Base-by-base conservation (phyloP, 371 early-diverging fungal genomes). In the Batrachochytrium dendrobatidis region DNA sequence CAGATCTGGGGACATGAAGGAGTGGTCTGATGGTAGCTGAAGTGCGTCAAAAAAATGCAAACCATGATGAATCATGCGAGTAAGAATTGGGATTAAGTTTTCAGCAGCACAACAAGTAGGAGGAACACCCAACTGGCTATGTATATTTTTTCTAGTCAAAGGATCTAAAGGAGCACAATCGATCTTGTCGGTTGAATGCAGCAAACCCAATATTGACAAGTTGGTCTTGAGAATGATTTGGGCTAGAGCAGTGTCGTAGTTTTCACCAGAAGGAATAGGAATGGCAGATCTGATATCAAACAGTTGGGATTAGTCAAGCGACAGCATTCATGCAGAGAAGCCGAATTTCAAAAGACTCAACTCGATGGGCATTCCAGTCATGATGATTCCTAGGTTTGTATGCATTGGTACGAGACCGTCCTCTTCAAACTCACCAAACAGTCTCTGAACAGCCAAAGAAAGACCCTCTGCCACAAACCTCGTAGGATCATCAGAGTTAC, bases 221-320 rank as follows among this genome's bases (percentile, higher is more conserved):
- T 63, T 64, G 52, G 66, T 53, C 24, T 63, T 60, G 18, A 70
- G 45, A 28, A 35, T 30, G 12, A 70, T 55, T 5, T 24, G 55
- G 1, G 28, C 32, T 5, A 60, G 32, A 44, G 59, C 3, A 1
- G 50, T 44, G 26, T 70, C 70, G 49, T 54, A 70, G n/a, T n/a
- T n/a, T 24, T 67, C 64, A 6, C 70, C 70, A n/a, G 53, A 53
- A 4, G 67, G 66, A 25, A 70, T 57, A 12, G 48, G 28, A 4
- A 69, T 29, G 34, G 54, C 59, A 10, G 57, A 30, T 26, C 63
- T 56, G 31, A 17, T 17, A 3, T 15, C 25, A 30, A 48, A 44
- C 1, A 39, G 39, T n/a, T n/a, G n/a, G 39, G 15, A 39, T 39
- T 39, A 15, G 39, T 12, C 39, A 39, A 15, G 39, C 15, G 15